phyloP scores from a whole-genome alignment of 2,329 filamentous ascomycete genomes.

The Alternaria dauci region DNA sequence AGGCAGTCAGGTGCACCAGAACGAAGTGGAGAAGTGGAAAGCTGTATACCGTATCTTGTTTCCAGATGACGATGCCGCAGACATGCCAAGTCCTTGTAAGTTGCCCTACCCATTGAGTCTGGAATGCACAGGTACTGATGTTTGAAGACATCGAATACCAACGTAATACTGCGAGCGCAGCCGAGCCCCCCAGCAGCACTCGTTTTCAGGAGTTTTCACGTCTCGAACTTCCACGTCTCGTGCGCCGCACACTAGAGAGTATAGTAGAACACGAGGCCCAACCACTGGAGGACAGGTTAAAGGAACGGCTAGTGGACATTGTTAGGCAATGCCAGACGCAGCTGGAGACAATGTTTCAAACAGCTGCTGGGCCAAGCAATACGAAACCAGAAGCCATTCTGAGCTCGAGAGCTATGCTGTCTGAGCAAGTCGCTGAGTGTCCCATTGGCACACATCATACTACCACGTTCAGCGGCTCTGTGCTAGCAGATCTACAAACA shows the following conservation, averaged over 20 bases:
- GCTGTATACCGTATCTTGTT: slow-evolving; percentile 35
- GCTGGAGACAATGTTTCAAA: slow-evolving; percentile 29
- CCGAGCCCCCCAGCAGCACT: slow-evolving; percentile 22
- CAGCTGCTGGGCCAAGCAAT: not conserved
- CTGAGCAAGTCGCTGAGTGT: not conserved
- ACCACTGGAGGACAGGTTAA: slow-evolving; percentile 37
- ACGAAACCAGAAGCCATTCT: not conserved
- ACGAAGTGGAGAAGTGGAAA: slow-evolving; percentile 41
- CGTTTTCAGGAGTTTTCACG: slow-evolving; percentile 37
- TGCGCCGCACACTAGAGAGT: slow-evolving; percentile 34
- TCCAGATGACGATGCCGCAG: slow-evolving; percentile 29
- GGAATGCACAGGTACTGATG: not conserved
- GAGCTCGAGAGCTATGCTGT: not conserved
- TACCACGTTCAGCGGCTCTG: not conserved
- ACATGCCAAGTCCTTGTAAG: slow-evolving; percentile 37
- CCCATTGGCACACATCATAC: not conserved
- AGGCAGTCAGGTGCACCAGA: slow-evolving; percentile 24
- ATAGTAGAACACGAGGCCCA: slow-evolving; percentile 37
- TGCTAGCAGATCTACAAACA: not conserved
- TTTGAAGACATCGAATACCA: not conserved
- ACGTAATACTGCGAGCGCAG: not conserved
- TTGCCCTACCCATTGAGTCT: not conserved
- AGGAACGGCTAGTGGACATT: slow-evolving; percentile 37
- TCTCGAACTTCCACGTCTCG: slow-evolving; percentile 36
- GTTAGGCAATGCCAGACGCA: slow-evolving; percentile 34